Percentiles rank a stretch among this genome's conserved stretches.
Conservation (phyloP, 176 grass and related monocot species). For the Triticum aestivum region DNA sequence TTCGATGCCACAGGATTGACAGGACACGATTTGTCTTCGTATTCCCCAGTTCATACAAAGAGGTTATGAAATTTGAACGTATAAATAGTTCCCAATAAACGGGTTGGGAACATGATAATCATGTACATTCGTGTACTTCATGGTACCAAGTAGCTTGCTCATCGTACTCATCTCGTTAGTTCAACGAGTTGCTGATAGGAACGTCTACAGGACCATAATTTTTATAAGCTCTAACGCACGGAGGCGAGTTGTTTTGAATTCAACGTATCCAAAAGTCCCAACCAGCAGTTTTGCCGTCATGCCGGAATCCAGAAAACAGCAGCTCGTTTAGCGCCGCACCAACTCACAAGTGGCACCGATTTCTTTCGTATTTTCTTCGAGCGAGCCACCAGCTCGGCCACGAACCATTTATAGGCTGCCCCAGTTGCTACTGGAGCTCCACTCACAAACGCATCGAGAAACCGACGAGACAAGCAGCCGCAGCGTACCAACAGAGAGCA, state of each 20-base stretch:
- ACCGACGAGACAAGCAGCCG: not conserved
- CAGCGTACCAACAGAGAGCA: not conserved
- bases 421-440: not conserved
- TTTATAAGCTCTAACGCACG: not conserved
- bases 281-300: conserved; percentile 9
- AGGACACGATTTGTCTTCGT: not conserved
- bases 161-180: not conserved
- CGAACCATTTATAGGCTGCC: not conserved
- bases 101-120: too few relatives aligned
- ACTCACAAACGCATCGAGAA: not conserved
- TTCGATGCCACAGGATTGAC: too few relatives aligned
- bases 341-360: not conserved
- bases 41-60: not conserved
- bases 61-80: not conserved
- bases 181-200: not conserved
- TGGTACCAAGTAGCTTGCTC: too few relatives aligned
- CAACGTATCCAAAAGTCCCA: not conserved
- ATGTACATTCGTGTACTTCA: too few relatives aligned
- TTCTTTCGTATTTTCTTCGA: not conserved
- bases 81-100: too few relatives aligned
- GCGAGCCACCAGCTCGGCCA: not conserved
- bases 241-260: not conserved
- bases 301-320: conserved; percentile 1
- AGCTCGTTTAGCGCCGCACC: conserved; percentile 1
- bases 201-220: not conserved